Percentiles rank a stretch among this genome's conserved stretches.
Conservation (phyloP, 2,329 filamentous ascomycete genomes). For the Paraphoma chrysanthemicola region DNA sequence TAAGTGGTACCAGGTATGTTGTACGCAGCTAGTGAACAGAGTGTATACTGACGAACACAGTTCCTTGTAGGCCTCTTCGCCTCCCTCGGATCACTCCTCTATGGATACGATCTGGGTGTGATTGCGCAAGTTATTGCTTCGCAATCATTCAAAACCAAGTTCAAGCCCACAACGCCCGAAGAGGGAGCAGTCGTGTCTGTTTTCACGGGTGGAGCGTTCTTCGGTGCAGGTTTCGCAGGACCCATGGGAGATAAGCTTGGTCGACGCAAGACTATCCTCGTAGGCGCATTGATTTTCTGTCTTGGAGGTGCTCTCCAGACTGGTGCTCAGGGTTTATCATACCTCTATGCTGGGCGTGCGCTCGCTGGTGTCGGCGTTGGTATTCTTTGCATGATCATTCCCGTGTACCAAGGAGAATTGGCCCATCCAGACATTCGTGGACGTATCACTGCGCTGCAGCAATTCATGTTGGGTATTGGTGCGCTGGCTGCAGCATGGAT, state of each 20-base stretch:
- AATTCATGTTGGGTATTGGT: slow-evolving; percentile 83
- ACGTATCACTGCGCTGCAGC: slow-evolving; percentile 75
- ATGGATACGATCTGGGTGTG: slow-evolving; percentile 67
- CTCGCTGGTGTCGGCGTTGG: slow-evolving; percentile 73
- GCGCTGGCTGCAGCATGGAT: slow-evolving; percentile 76
- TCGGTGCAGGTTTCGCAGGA: slow-evolving; percentile 71
- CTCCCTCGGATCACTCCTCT: slow-evolving; percentile 65
- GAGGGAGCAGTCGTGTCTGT: slow-evolving; percentile 77
- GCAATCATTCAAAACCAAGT: slow-evolving; percentile 50
- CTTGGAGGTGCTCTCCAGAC: slow-evolving; percentile 78
- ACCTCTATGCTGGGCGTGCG: slow-evolving; percentile 73
- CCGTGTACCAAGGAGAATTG: slow-evolving; percentile 80
- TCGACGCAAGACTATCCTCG: slow-evolving; percentile 73
- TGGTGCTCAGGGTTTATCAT: slow-evolving; percentile 65
- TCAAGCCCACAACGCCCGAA: slow-evolving; percentile 50
- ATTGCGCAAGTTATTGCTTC: slow-evolving; percentile 64
- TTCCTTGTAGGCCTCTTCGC: slow-evolving; percentile 67
- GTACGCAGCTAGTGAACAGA: no score
- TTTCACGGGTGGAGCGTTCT: slow-evolving; percentile 78
- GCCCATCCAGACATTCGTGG: slow-evolving; percentile 81
- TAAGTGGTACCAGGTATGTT: slow-evolving; percentile 63
- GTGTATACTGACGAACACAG: slow-evolving; percentile 37
- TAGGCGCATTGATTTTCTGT: slow-evolving; percentile 74
- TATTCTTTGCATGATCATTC: slow-evolving; percentile 68
- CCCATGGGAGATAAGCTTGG: slow-evolving; percentile 69